A percentile compares a stretch with the other conserved stretches of the same genome.
Evolutionary conservation across 1,284 basidiomycete genomes (phyloP).

Genomic region (Tylopilus sp.): DNA sequence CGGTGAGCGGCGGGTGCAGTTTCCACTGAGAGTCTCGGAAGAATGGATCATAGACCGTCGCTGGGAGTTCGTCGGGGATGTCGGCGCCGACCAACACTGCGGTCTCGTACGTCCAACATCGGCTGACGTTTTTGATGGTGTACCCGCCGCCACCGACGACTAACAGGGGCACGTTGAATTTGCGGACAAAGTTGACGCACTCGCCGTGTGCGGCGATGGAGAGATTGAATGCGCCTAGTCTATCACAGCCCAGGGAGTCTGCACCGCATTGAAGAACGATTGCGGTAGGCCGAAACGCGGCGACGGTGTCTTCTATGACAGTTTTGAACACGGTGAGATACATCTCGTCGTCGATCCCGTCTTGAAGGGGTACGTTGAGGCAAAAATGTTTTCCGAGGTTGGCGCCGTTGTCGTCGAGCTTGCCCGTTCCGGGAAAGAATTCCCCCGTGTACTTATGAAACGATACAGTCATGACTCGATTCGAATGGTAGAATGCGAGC

Average conservation of each 20-base stretch:
- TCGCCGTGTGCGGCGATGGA: constrained; percentile 99
- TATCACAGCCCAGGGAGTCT: constrained; percentile 92
- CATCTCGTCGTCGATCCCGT: constrained; percentile 97
- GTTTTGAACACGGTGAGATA: constrained; percentile 95
- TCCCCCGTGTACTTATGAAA: constrained; percentile 99
- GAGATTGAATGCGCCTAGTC: constrained; percentile 95
- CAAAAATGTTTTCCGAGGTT: constrained; percentile 92
- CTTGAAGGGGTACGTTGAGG: constrained; percentile 92
- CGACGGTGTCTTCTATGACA: constrained; percentile 92
- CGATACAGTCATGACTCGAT: constrained; percentile 97
- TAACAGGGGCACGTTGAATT: constrained; percentile 86
- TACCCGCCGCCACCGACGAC: constrained; percentile 96
- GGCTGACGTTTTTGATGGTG: constrained; percentile 91
- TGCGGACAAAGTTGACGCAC: constrained; percentile 94
- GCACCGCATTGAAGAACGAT: constrained; percentile 98
- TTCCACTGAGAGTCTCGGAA: constrained; percentile 90
- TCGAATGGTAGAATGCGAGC: constrained; percentile 96
- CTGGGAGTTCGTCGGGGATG: constrained; percentile 84
- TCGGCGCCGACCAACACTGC: constrained; percentile 84
- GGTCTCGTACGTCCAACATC: constrained; percentile 99
- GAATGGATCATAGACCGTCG: constrained; percentile 89
- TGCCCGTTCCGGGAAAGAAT: constrained; percentile 97
- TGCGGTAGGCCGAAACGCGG: constrained; percentile 82
- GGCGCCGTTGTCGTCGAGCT: constrained; percentile 86
- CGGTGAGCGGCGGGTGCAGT: constrained; percentile 88